Conservation (phyloP, 306 rosid species). For the Sindora glabra region DNA sequence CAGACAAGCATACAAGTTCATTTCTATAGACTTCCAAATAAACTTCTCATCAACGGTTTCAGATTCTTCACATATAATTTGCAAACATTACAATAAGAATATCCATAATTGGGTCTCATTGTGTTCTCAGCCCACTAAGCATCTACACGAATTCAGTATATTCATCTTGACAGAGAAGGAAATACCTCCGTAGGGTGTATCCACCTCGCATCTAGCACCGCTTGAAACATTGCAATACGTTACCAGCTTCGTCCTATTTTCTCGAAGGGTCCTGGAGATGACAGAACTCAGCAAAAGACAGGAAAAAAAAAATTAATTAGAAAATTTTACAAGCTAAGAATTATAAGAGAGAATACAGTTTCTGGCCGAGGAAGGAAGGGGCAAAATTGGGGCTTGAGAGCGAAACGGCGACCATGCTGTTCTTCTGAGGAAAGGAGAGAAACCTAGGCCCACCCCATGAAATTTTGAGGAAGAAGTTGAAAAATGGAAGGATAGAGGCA, state of each 20-base stretch:
- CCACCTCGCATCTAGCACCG: conserved; percentile 55
- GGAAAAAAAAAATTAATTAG: background rate
- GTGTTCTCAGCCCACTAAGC: background rate
- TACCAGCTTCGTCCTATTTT: conserved; percentile 18
- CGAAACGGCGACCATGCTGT: conserved; percentile 48
- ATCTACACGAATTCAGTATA: background rate
- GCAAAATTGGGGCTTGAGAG: conserved; percentile 45
- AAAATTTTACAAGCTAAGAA: too few species aligned
- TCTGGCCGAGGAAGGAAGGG: conserved; percentile 40
- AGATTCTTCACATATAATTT: background rate
- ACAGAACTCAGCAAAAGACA: background rate
- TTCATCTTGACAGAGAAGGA: background rate
- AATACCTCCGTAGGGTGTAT: conserved; percentile 71
- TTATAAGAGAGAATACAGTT: conserved; percentile 37
- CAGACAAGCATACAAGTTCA: background rate
- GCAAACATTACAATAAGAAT: background rate
- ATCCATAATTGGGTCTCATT: background rate
- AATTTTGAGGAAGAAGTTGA: background rate
- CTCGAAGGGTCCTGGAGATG: conserved; percentile 32
- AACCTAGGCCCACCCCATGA: conserved; percentile 19
- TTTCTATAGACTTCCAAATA: background rate
- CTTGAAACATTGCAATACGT: background rate
- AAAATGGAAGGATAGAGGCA: too few species aligned
- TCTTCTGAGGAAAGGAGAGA: background rate
- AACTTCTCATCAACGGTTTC: background rate